Evolutionary conservation across 2,329 filamentous ascomycete genomes (phyloP).

Genomic region (Fusarium lyarnte): DNA sequence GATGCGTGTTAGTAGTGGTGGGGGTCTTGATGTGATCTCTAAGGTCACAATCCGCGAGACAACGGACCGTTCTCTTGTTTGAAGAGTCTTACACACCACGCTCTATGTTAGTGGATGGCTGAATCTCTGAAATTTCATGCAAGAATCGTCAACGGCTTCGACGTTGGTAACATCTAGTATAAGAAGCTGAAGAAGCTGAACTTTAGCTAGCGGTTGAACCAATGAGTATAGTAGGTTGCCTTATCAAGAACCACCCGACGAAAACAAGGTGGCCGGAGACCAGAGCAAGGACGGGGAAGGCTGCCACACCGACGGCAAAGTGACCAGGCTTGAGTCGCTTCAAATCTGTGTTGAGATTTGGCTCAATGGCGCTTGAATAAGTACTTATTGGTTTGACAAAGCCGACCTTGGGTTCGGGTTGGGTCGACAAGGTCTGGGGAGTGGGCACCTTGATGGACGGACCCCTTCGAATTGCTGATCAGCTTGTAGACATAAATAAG

Average conservation of each 20-base stretch:
- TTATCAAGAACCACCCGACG: background rate
- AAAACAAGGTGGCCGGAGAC: slow-evolving; percentile 9
- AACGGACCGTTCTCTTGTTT: background rate
- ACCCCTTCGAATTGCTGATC: slow-evolving; percentile 23
- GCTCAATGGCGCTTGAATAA: slow-evolving; percentile 14
- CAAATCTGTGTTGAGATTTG: slow-evolving; percentile 12
- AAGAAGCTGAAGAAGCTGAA: background rate
- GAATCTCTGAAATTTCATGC: background rate
- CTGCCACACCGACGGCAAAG: background rate
- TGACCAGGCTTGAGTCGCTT: slow-evolving; percentile 7
- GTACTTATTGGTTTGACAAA: slow-evolving; percentile 28
- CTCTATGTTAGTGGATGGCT: slow-evolving; percentile 1
- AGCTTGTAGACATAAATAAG: slow-evolving; percentile 35
- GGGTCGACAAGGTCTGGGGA: slow-evolving; percentile 31
- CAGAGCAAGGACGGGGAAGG: background rate
- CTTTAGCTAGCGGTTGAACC: background rate
- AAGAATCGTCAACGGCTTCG: background rate
- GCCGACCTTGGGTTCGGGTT: slow-evolving; percentile 20
- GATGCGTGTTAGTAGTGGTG: slow-evolving; percentile 15
- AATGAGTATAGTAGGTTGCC: background rate
- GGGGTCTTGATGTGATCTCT: slow-evolving; percentile 12
- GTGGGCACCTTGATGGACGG: slow-evolving; percentile 41
- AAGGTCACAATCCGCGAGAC: slow-evolving; percentile 8
- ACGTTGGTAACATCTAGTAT: background rate
- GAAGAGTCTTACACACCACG: slow-evolving; percentile 11